phyloP scores from a whole-genome alignment of 164 flowering plant species.

The Vitis rupestris region DNA sequence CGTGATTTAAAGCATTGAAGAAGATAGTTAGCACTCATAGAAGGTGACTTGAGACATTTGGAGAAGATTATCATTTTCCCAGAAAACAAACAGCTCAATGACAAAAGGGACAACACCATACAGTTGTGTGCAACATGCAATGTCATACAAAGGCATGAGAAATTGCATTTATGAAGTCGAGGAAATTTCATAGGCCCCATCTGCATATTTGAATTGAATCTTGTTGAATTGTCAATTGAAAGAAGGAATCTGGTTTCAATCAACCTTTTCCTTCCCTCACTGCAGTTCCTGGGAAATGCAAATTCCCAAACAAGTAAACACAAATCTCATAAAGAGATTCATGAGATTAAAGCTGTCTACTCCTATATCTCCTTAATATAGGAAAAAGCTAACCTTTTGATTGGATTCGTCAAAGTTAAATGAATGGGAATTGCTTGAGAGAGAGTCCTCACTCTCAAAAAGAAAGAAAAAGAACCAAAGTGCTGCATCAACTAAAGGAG shows the following conservation, averaged over 20 bases:
- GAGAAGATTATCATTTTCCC: too few relatives aligned
- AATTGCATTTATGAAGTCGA: neutral
- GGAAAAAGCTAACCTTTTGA: slow-evolving; percentile 23
- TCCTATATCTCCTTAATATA: slow-evolving; percentile 18
- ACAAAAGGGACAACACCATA: too few relatives aligned
- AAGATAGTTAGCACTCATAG: too few relatives aligned
- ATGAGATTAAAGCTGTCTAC: slow-evolving; percentile 30
- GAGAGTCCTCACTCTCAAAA: slow-evolving; percentile 13
- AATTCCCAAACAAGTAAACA: slow-evolving; percentile 12
- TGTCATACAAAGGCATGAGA: neutral
- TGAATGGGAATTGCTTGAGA: slow-evolving; percentile 11
- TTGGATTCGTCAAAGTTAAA: slow-evolving; percentile 27
- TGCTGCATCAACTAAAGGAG: slow-evolving; percentile 12
- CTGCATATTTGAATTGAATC: neutral
- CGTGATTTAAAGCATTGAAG: too few relatives aligned
- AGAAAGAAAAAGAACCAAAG: slow-evolving; percentile 11
- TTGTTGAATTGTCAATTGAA: neutral
- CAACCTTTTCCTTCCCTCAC: neutral
- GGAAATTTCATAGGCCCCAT: neutral
- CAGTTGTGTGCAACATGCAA: neutral
- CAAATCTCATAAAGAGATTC: slow-evolving; percentile 21
- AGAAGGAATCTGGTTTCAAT: neutral
- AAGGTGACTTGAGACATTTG: too few relatives aligned
- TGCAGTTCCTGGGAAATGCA: neutral
- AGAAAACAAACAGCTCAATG: too few relatives aligned